A percentile compares a stretch with the other conserved stretches of the same genome.
These are phyloP conservation scores for Schoenoplectus triqueter DNA, from an alignment of 202 grass and related monocot genomes.

Conservation along the genomic window DNA sequence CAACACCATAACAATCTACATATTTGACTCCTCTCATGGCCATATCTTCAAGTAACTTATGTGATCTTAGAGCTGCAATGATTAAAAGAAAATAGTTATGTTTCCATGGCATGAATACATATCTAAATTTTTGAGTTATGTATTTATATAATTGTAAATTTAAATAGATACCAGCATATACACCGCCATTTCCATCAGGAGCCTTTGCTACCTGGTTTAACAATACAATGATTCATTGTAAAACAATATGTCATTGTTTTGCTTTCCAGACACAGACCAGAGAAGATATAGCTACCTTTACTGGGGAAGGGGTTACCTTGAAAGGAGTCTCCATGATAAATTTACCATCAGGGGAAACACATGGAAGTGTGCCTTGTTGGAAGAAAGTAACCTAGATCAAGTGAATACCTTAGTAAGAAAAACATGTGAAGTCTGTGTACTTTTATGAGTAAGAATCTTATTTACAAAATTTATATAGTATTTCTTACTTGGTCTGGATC, in stretches of 20 bases:
- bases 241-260: background rate
- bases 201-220: slow-evolving; percentile 72
- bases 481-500: slow-evolving; percentile 83
- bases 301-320: slow-evolving; percentile 52
- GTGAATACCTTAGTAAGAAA: slow-evolving; percentile 25
- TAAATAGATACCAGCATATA: slow-evolving; percentile 65
- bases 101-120: slow-evolving; percentile 2
- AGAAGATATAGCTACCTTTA: background rate
- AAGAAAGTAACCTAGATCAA: slow-evolving; percentile 75
- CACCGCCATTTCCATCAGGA: slow-evolving; percentile 89
- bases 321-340: slow-evolving; percentile 93
- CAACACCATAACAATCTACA: slow-evolving; percentile 90
- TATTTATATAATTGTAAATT: slow-evolving; percentile 29
- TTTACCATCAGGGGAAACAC: slow-evolving; percentile 76
- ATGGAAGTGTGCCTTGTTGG: slow-evolving; percentile 87
- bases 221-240: slow-evolving; percentile 20
- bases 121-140: slow-evolving; percentile 6
- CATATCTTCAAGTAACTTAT: slow-evolving; percentile 86
- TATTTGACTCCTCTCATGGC: slow-evolving; percentile 73
- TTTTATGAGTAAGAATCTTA: slow-evolving; percentile 17
- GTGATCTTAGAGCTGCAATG: slow-evolving; percentile 67
- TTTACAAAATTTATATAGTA: background rate
- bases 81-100: slow-evolving; percentile 30
- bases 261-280: background rate
- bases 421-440: slow-evolving; percentile 5